These are phyloP conservation scores for Arxiozyma slooffiae DNA, from an alignment of 1,139 yeast genomes.

Conservation along the genomic window DNA sequence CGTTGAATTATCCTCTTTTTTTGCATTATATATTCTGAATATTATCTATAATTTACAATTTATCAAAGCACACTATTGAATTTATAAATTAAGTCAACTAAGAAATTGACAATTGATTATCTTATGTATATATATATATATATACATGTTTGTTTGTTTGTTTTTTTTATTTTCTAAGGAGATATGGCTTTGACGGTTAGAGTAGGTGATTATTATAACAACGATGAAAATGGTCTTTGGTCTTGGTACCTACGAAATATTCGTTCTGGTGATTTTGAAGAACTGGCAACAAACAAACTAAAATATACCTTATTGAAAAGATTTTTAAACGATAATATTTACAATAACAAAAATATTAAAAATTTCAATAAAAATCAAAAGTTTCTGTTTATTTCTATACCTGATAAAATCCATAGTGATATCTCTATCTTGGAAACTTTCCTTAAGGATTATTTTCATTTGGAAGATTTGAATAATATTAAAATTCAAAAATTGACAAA, in stretches of 20 bases:
- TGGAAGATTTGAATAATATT: conserved; percentile 22
- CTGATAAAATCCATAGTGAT: conserved; percentile 27
- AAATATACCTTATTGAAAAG: conserved; percentile 23
- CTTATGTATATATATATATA: too few species aligned
- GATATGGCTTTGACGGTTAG: conserved; percentile 22
- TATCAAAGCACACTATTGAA: too few species aligned
- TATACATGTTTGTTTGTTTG: too few species aligned
- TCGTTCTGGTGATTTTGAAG: conserved; percentile 30
- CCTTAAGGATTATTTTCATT: conserved; percentile 25
- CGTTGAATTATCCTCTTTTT: too few species aligned
- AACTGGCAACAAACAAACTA: conserved; percentile 22
- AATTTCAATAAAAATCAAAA: conserved; percentile 8
- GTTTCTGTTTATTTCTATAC: conserved; percentile 28
- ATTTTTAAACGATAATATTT: conserved; percentile 20
- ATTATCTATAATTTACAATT: too few species aligned
- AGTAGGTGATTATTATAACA: conserved; percentile 26
- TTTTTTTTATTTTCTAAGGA: background rate
- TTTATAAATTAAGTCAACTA: too few species aligned
- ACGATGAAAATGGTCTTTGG: conserved; percentile 30
- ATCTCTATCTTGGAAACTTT: conserved; percentile 24
- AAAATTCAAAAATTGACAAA: conserved; percentile 25
- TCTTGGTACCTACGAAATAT: conserved; percentile 29
- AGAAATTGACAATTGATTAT: too few species aligned
- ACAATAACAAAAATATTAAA: conserved; percentile 2
- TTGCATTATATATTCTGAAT: too few species aligned